Evolutionary conservation across 2,329 filamentous ascomycete genomes (phyloP), one percentile per base, ranked within the genome.

Genomic region (Cladosporium sp.): DNA sequence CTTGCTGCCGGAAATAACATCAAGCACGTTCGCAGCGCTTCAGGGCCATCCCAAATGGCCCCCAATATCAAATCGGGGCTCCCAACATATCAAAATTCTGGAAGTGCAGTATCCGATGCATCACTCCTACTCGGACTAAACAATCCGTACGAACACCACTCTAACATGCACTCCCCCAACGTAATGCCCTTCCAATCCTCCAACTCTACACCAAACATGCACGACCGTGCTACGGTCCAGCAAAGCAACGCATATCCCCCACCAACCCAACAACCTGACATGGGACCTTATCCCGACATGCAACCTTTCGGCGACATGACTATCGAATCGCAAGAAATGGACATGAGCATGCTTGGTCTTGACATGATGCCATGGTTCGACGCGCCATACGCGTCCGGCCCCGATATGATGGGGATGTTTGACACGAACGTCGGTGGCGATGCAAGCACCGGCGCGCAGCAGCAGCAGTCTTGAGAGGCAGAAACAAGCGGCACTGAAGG

Each of bases 291-390:
- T 17, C 39, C 38, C 2, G 53, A 54, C 40, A 51, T 53, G 34
- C 51, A 45, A 63, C 65, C 51, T 48, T 65, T 75, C 40, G 69
- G 70, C 4, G 70, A 75, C 52, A 85, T 90, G 69, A 83, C 86
- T 54, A 88, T 91, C 57, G 83, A 89, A 63, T 85, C 82, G 53
- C 86, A 88, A 55, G 86, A 91, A 56, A 82, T 92, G 29, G 86
- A 91, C 56, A 85, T 91, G 74, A 81, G 79, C 19, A 72, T 80
- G 3, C 69, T 90, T 15, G 83, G 82, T 1, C 79, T 82, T 13
- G 85, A 88, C 38, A 80, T 88, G 68, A 81, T 86, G 75, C 82
- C 84, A 0, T 91, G 86, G 85, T 72, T 90, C 9, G 86, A 89
- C 15, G 44, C 44, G 4, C 44, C 44, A 11, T 47, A 48, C 22